Conservation (phyloP, 257 asterid genomes). For the Plantago ovata region DNA sequence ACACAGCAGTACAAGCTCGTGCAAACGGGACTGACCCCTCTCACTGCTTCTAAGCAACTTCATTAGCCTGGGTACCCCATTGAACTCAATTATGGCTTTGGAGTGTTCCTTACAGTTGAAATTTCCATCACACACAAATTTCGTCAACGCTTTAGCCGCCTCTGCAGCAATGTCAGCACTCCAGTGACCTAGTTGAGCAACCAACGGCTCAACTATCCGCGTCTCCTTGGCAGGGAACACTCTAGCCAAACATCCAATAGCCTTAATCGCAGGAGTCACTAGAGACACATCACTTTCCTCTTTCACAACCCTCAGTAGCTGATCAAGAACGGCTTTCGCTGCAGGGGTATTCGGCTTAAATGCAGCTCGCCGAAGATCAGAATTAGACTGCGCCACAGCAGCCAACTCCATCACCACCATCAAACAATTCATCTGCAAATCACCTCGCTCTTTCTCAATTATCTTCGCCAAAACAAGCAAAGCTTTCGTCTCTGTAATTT, state of each 20-base stretch:
- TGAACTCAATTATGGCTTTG: slow-evolving; percentile 43
- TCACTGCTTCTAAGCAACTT: slow-evolving; percentile 28
- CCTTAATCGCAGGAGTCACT: slow-evolving; percentile 38
- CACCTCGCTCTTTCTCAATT: slow-evolving; percentile 46
- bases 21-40: slow-evolving; percentile 21
- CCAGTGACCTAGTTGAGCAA: slow-evolving; percentile 27
- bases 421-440: slow-evolving; percentile 37
- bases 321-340: slow-evolving; percentile 51
- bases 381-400: slow-evolving; percentile 41
- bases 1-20: slow-evolving; percentile 49
- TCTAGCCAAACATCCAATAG: slow-evolving; percentile 51
- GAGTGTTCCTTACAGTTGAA: slow-evolving; percentile 46
- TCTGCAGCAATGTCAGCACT: slow-evolving; percentile 29
- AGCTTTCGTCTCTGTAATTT: slow-evolving; percentile 54
- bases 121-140: slow-evolving; percentile 45
- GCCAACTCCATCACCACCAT: slow-evolving; percentile 56
- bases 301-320: slow-evolving; percentile 49
- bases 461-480: slow-evolving; percentile 48
- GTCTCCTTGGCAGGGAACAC: slow-evolving; percentile 55
- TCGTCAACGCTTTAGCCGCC: slow-evolving; percentile 44
- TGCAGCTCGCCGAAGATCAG: slow-evolving; percentile 41
- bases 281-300: slow-evolving; percentile 23
- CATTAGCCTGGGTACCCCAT: slow-evolving; percentile 47
- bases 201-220: slow-evolving; percentile 41
- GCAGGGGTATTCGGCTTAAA: slow-evolving; percentile 48